phyloP scores from a whole-genome alignment of 2,329 filamentous ascomycete species.

The Venturiaceae sp. region DNA sequence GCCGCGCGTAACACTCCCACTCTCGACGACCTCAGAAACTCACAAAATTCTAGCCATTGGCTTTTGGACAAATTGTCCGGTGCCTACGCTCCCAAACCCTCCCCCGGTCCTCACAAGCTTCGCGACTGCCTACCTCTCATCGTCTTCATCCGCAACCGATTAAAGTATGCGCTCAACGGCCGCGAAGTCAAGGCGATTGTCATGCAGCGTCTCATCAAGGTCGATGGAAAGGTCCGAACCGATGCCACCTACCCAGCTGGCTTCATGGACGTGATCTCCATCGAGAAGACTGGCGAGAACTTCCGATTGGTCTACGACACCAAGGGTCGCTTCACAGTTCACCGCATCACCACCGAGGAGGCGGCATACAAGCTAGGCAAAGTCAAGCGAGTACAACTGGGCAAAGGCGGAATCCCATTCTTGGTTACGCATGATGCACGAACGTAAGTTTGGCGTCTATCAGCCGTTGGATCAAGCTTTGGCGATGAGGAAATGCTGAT shows the following conservation, averaged over 20 bases:
- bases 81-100: constrained; percentile 55
- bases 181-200: constrained; percentile 96
- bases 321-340: constrained; percentile 99
- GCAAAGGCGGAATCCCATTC: constrained; percentile 99
- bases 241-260: constrained; percentile 94
- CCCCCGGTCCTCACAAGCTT: constrained; percentile 94
- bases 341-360: constrained; percentile 98
- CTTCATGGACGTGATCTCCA: constrained; percentile 99
- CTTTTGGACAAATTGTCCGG: constrained; percentile 99
- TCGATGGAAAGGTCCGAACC: constrained; percentile 99
- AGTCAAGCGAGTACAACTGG: constrained; percentile 99
- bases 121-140: constrained; percentile 98
- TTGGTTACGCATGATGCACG: constrained; percentile 99
- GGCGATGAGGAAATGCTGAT: constrained; percentile 46
- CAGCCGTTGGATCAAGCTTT: constrained; percentile 99
- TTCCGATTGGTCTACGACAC: constrained; percentile 99
- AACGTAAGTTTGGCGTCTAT: constrained; percentile 99
- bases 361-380: constrained; percentile 99
- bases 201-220: constrained; percentile 99
- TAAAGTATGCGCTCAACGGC: constrained; percentile 99
- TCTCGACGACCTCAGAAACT: constrained; percentile 81
- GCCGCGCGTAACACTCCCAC: not conserved
- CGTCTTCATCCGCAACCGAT: constrained; percentile 85
- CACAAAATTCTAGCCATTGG: constrained; percentile 98
- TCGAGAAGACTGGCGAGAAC: constrained; percentile 99